Base-by-base conservation (phyloP, 441 rosid genomes). In the Mallotus japonicus region DNA sequence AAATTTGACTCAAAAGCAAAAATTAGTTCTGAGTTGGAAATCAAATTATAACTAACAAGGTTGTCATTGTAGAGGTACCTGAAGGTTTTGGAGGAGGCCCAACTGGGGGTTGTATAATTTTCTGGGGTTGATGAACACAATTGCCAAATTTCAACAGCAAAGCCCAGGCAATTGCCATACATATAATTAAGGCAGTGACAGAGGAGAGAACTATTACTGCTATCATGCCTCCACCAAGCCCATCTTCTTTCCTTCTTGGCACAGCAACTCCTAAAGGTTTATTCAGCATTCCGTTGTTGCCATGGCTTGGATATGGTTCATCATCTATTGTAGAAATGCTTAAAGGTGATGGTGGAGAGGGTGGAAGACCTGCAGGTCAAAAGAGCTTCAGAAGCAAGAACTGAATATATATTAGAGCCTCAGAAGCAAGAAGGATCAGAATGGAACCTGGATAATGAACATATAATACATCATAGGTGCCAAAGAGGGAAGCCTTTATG, bases 221-320 rank as follows among this genome's bases (percentile, higher is more conserved):
- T 34, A 84, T 62, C 54, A 73, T 76, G 80, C 85, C 80, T 82
- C 82, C 77, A 63, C 75, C 66, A 60, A 72, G 74, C 34, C 84
- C 76, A 2, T 75, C 77, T 61, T 74, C 82, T 71, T 76, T 81
- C 70, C 79, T 80, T 78, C 73, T 84, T 0, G 81, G 84, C 64
- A 88, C 84, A 67, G 82, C 78, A 67, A 85, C 90, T 50, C 89
- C 95, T 73, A 88, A 70, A 17, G 95, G 95, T 75, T 89, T 89
- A 57, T 79, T 47, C n/a, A 75, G 55, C 44, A 64, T 72, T 32
- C 85, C 86, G 54, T 74, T 65, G 49, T 78, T 69, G 46, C 61
- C 79, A 40, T 47, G 80, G 49, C 80, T 85, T 24, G 76, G 22
- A 65, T 71, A 80, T 6, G 91, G 87, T 62, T 85, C 80, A 69